Percentiles rank a stretch among this genome's conserved stretches.
Evolutionary conservation across 768 basidiomycete species (phyloP).

Genomic region (Suillus fuscotomentosus): DNA sequence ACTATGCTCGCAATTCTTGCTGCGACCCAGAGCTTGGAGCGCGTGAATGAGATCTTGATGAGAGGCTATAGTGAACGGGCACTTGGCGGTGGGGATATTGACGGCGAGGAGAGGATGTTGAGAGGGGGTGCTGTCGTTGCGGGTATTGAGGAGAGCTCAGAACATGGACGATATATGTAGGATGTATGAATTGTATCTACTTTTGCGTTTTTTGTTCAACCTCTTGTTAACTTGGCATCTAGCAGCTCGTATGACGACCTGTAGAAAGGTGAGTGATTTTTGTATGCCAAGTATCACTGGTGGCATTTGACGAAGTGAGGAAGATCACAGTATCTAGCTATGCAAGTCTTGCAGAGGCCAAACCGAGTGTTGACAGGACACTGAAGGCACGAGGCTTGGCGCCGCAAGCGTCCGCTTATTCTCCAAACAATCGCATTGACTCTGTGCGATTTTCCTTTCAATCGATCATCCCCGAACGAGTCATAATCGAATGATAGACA

Average conservation of each 20-base stretch:
- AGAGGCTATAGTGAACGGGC: slow-evolving; percentile 29
- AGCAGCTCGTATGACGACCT: not conserved
- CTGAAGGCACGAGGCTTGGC: not conserved
- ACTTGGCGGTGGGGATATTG: not conserved
- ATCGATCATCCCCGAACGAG: no score
- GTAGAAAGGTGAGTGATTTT: not conserved
- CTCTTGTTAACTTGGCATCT: not conserved
- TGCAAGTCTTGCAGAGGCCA: not conserved
- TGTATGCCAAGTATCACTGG: not conserved
- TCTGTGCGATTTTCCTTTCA: not conserved
- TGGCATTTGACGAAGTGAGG: not conserved
- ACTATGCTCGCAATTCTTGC: slow-evolving; percentile 22
- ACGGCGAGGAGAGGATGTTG: slow-evolving; percentile 8
- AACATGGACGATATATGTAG: not conserved
- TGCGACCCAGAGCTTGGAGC: slow-evolving; percentile 23
- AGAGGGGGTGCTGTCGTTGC: not conserved
- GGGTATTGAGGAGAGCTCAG: not conserved
- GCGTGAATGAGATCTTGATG: slow-evolving; percentile 36
- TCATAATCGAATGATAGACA: no score
- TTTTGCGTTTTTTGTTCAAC: not conserved
- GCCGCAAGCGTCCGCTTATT: not conserved
- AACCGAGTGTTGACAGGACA: not conserved
- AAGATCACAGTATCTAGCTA: not conserved
- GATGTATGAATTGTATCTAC: not conserved
- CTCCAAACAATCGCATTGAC: not conserved